phyloP scores from a whole-genome alignment of 495 filamentous ascomycete genomes.

The Massariosphaeria phaeospora region DNA sequence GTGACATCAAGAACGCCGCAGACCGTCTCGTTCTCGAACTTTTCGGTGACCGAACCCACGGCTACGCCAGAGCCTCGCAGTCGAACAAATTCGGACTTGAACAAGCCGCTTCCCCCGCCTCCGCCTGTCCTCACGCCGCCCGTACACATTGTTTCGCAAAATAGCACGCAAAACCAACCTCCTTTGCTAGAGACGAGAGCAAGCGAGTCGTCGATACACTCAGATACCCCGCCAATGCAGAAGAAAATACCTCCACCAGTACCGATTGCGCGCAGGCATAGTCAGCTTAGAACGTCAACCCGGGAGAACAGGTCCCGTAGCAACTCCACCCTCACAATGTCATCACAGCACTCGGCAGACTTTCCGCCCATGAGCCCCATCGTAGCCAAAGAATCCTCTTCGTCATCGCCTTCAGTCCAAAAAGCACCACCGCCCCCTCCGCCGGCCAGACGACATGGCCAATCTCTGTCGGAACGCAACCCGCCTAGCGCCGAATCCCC shows the following conservation, averaged over 20 bases:
- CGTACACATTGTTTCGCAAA: conserved; percentile 22
- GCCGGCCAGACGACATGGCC: conserved; percentile 29
- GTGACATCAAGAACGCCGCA: conserved; percentile 33
- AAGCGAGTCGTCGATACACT: neutral
- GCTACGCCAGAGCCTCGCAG: conserved; percentile 1
- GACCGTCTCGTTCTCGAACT: conserved; percentile 39
- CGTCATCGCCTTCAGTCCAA: neutral
- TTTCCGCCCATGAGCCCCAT: conserved; percentile 5
- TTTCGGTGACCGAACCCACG: conserved; percentile 31
- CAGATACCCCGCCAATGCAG: conserved; percentile 5
- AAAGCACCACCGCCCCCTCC: conserved; percentile 35
- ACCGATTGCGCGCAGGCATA: conserved; percentile 35
- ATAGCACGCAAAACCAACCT: conserved; percentile 6
- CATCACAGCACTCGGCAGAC: conserved; percentile 27
- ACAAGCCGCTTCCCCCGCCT: conserved; percentile 40
- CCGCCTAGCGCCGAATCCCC: conserved; percentile 24
- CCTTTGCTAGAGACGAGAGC: neutral
- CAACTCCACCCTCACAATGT: conserved; percentile 34
- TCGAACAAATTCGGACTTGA: conserved; percentile 36
- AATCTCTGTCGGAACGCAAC: conserved; percentile 1
- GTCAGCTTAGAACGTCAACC: conserved; percentile 25
- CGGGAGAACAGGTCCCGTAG: conserved; percentile 28
- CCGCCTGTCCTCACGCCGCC: conserved; percentile 9
- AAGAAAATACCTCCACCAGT: conserved; percentile 38
- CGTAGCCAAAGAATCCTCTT: conserved; percentile 1